These are phyloP conservation scores for Wallacemonas sp. DNA, from an alignment of 208 protist genomes.

Conservation along the genomic window DNA sequence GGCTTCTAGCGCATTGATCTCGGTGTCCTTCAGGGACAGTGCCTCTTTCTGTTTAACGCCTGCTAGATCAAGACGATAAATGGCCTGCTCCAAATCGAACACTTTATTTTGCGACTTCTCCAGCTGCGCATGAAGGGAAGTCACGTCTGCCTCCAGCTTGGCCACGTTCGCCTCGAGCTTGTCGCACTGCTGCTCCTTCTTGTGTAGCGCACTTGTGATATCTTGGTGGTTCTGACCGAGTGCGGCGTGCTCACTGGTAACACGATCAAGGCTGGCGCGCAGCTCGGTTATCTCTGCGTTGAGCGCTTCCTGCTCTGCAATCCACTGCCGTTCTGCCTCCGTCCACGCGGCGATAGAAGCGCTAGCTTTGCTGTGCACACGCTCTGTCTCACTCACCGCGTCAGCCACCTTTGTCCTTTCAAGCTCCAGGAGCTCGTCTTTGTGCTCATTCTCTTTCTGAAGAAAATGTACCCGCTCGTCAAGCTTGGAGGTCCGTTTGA, in stretches of 20 bases:
- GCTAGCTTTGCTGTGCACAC: constrained; percentile 64
- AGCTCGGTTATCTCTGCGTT: constrained; percentile 34
- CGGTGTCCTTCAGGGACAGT: constrained; percentile 66
- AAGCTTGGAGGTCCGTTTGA: constrained; percentile 53
- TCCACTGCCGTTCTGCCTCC: constrained; percentile 75
- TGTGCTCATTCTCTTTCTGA: constrained; percentile 60
- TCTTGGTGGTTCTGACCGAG: background rate
- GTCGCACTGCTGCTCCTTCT: constrained; percentile 38
- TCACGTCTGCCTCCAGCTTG: constrained; percentile 33
- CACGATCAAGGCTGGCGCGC: constrained; percentile 4
- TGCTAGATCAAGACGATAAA: constrained; percentile 66
- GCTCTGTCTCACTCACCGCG: constrained; percentile 53
- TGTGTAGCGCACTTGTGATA: constrained; percentile 19
- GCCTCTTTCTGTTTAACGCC: constrained; percentile 64
- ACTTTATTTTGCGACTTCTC: constrained; percentile 63
- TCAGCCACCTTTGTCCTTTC: constrained; percentile 35
- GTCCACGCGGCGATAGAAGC: constrained; percentile 73
- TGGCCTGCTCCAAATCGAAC: constrained; percentile 60
- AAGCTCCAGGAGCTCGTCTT: constrained; percentile 40
- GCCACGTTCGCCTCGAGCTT: constrained; percentile 23
- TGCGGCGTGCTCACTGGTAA: constrained; percentile 14
- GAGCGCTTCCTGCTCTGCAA: constrained; percentile 48
- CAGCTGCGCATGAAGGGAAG: constrained; percentile 30
- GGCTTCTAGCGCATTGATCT: constrained; percentile 56
- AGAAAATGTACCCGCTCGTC: constrained; percentile 67